These are phyloP conservation scores for Alternaria arbusti DNA, from an alignment of 2,329 filamentous ascomycete species.

Conservation along the genomic window DNA sequence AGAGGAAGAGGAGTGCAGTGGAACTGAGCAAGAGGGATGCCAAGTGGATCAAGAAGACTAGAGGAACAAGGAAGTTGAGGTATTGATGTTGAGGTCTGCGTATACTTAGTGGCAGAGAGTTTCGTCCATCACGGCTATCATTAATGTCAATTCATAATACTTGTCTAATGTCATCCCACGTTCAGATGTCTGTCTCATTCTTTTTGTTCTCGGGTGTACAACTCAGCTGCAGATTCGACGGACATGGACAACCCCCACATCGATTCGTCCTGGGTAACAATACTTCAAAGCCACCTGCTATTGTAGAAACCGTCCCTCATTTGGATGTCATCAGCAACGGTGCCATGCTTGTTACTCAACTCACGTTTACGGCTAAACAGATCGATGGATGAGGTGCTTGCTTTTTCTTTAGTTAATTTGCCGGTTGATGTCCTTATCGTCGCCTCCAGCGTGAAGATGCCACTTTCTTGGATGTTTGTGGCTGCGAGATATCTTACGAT, in stretches of 20 bases:
- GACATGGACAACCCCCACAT: not conserved
- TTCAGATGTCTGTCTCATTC: not conserved
- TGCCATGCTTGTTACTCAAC: not conserved
- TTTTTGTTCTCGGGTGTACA: not conserved
- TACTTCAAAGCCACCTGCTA: not conserved
- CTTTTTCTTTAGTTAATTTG: not conserved
- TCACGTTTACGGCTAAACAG: not conserved
- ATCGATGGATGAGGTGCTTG: not conserved
- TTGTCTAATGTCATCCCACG: not conserved
- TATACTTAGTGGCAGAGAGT: not conserved
- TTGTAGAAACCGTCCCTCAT: too few relatives aligned
- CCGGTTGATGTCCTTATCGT: not conserved
- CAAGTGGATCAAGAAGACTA: slow-evolving; percentile 38
- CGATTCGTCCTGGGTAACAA: not conserved
- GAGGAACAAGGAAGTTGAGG: slow-evolving; percentile 2
- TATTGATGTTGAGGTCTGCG: not conserved
- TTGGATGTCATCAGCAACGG: too few relatives aligned
- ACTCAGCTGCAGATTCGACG: not conserved
- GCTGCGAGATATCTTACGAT: not conserved
- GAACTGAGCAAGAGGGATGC: slow-evolving; percentile 40
- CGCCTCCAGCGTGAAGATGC: not conserved
- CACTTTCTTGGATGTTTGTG: not conserved
- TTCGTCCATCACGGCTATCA: not conserved
- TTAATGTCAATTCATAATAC: not conserved
- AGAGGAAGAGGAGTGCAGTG: slow-evolving; percentile 41